phyloP scores from a whole-genome alignment of 202 grass and related monocot species.

The Musa balbisiana region DNA sequence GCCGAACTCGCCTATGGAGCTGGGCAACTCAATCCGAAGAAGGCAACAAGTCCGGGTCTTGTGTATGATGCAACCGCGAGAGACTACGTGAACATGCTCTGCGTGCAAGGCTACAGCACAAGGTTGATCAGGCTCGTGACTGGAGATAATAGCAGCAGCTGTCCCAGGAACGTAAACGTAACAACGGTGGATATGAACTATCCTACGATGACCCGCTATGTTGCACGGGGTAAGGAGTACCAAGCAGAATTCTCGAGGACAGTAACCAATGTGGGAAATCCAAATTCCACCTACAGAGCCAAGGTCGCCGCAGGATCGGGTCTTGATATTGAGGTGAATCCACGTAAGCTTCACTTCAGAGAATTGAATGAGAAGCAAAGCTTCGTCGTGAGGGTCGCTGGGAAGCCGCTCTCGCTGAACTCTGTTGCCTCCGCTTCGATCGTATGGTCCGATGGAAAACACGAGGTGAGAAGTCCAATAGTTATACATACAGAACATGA shows the following conservation, averaged over 20 bases:
- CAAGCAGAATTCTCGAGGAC: neutral
- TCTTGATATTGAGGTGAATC: neutral
- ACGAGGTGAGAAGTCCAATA: neutral
- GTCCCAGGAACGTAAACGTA: neutral
- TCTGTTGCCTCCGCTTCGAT: neutral
- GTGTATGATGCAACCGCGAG: neutral
- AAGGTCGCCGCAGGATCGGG: neutral
- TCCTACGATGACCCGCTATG: neutral
- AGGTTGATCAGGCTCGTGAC: neutral
- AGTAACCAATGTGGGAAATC: neutral
- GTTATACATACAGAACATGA: neutral
- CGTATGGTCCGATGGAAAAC: neutral
- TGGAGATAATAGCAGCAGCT: neutral
- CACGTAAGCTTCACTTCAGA: neutral
- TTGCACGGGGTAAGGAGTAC: neutral
- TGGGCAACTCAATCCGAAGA: slow-evolving; percentile 5
- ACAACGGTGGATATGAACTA: neutral
- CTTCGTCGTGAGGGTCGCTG: neutral
- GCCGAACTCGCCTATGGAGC: neutral
- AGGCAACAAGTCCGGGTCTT: neutral
- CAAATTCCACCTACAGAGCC: neutral
- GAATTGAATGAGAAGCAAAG: neutral
- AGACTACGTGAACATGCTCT: neutral
- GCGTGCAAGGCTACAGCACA: neutral
- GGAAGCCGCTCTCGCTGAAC: neutral